Evolutionary conservation across 2,329 filamentous ascomycete genomes (phyloP), one percentile per base, ranked within the genome.

Genomic region (Cordyceps cicadae): DNA sequence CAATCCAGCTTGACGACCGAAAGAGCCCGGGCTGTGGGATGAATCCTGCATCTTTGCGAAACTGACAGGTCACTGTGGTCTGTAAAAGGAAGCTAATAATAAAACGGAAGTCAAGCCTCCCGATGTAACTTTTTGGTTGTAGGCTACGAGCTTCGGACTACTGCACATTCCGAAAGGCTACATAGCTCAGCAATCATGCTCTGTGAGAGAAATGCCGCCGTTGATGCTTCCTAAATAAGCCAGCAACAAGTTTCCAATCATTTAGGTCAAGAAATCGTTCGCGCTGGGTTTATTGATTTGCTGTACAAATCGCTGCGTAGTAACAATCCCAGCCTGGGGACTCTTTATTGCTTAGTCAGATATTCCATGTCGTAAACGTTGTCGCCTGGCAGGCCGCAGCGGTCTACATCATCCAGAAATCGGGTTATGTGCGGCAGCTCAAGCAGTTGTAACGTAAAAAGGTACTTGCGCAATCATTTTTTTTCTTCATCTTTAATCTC

Each of bases 341-440:
- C 29, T 5, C 9, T 26, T 48, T 9, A 0, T 7, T 60, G 58
- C 58, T 60, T 60, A 60, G 58, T 60, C 58, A 60, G 51, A 3
- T 29, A 24, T n/a, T 9, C 19, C 12, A 46, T 49, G 51, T 60
- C 58, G 58, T 60, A 48, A 59, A 60, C 51, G 34, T 43, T 53
- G 58, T 26, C 58, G 58, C 58, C 58, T 60, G 58, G 5, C 41
- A 60, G 58, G 58, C 58, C 32, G n/a, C 58, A 60, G 51, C 45
- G 48, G 51, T 15, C 43, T 54, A 32, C 58, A 60, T 60, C 58
- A 60, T 54, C 51, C 21, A 46, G 15, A 5, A 29, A 26, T 32
- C 15, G 46, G 24, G 29, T 19, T 32, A 41, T n/a, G n/a, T 53
- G 46, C 24, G 50, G 37, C 57, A 39, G 41, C 51, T 55, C 24